A percentile compares a stretch with the other conserved stretches of the same genome.
phyloP scores from a whole-genome alignment of 768 basidiomycete genomes.

The Tylopilus balloui region DNA sequence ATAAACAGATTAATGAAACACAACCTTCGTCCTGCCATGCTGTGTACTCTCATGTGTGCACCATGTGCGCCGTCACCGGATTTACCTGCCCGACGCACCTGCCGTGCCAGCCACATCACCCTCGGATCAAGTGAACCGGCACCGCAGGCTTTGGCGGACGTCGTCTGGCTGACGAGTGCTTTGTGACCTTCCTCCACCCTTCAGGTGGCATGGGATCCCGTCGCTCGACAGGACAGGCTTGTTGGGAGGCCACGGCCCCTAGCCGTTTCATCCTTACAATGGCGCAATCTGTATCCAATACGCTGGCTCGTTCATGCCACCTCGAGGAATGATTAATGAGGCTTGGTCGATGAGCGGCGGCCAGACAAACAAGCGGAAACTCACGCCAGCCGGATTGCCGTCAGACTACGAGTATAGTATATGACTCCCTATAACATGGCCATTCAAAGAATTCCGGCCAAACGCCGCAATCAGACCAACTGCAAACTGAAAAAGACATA shows the following conservation, averaged over 20 bases:
- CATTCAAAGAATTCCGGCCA: not conserved
- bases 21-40: constrained; percentile 2
- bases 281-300: not conserved
- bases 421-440: not conserved
- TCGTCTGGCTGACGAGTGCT: not conserved
- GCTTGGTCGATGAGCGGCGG: not conserved
- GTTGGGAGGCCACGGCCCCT: not conserved
- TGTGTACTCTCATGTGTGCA: constrained; percentile 3
- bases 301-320: not conserved
- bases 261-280: not conserved
- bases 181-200: not conserved
- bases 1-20: constrained; percentile 19
- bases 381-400: constrained; percentile 6
- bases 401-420: not conserved
- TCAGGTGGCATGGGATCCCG: not conserved
- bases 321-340: not conserved
- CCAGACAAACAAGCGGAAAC: not conserved
- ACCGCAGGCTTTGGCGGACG: constrained; percentile 2
- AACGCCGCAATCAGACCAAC: constrained; percentile 9
- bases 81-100: constrained; percentile 3
- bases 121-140: constrained; percentile 9
- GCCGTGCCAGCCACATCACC: not conserved
- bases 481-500: not conserved
- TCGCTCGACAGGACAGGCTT: not conserved
- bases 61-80: constrained; percentile 6